Evolutionary conservation across 1,284 basidiomycete species (phyloP), one percentile per base, ranked within the genome.

Genomic region (Heterobasidion occidentale): DNA sequence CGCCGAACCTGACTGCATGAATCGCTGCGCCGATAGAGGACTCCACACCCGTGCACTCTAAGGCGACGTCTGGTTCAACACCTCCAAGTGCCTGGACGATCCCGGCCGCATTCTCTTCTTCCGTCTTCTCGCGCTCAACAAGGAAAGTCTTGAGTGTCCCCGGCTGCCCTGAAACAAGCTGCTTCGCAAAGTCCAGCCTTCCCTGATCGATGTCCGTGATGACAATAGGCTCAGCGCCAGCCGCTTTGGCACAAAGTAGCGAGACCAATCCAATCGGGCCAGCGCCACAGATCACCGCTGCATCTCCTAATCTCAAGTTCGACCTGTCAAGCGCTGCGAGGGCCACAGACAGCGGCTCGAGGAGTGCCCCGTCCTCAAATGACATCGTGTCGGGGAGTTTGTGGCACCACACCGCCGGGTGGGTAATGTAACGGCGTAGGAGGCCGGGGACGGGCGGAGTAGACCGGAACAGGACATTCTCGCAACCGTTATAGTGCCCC

Each of bases 241-340:
- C 80, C 33, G 89, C 92, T 62, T 87, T 83, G 33, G 89, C 88
- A 49, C 90, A 88, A 12, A 90, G 84, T 58, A 92, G 81, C 48
- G 83, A 79, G 47, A 93, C 77, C 20, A 96, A 76, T 9, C 93
- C 92, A 58, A 95, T 93, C 1, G 93, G 93, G 14, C 93, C 93
- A 36, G 93, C 92, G 56, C 82, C 83, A 61, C 82, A 84, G 58
- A 86, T 74, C 19, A 86, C 71, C 52, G 77, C 66, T 9, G 81
- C 73, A 60, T 85, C 83, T 9, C 83, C 83, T 35, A 85, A 79
- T 42, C 81, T 76, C 50, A 85, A 74, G 17, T 75, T 77, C 51
- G 82, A 72, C 35, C 83, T 77, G 54, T 85, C 83, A 33, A 85
- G 77, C 27, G 82, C 83, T 0, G 83, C 83, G 14, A 86, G 66